Evolutionary conservation across 1,284 basidiomycete genomes (phyloP).

Genomic region (Rhizoctonia solani): DNA sequence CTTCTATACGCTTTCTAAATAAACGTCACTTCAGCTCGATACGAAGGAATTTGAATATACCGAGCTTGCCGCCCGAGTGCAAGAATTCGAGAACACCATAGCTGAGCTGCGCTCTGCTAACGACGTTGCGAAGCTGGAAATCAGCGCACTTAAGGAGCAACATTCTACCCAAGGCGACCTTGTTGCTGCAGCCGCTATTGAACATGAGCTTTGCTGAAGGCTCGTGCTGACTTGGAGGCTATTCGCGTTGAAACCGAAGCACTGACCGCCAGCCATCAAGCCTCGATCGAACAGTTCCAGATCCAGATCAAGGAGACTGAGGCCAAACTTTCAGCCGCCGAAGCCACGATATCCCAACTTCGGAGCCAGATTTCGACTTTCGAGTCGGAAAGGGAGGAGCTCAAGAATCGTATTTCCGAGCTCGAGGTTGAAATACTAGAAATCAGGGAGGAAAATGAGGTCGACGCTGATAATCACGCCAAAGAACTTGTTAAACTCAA

Average conservation of each 20-base stretch:
- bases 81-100: slow-evolving; percentile 12
- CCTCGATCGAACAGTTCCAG: slow-evolving; percentile 54
- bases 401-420: slow-evolving; percentile 71
- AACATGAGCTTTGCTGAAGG: slow-evolving; percentile 65
- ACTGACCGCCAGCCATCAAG: slow-evolving; percentile 56
- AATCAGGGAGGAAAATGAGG: slow-evolving; percentile 70
- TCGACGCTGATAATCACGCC: slow-evolving; percentile 60
- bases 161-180: slow-evolving; percentile 51
- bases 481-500: slow-evolving; percentile 55
- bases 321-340: slow-evolving; percentile 10
- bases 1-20: background rate
- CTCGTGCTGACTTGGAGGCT: slow-evolving; percentile 62
- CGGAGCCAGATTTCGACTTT: slow-evolving; percentile 58
- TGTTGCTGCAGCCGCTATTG: slow-evolving; percentile 56
- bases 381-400: slow-evolving; percentile 72
- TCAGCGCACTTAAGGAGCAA: slow-evolving; percentile 53
- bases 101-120: slow-evolving; percentile 42
- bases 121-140: slow-evolving; percentile 54
- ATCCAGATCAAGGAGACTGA: slow-evolving; percentile 54
- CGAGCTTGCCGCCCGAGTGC: slow-evolving; percentile 4
- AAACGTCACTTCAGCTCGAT: slow-evolving; percentile 11
- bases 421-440: slow-evolving; percentile 80
- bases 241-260: slow-evolving; percentile 58
- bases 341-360: slow-evolving; percentile 18
- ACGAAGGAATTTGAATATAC: slow-evolving; percentile 12